These are phyloP conservation scores for Pleurotus djamor DNA, from an alignment of 768 basidiomycete species.

Conservation along the genomic window DNA sequence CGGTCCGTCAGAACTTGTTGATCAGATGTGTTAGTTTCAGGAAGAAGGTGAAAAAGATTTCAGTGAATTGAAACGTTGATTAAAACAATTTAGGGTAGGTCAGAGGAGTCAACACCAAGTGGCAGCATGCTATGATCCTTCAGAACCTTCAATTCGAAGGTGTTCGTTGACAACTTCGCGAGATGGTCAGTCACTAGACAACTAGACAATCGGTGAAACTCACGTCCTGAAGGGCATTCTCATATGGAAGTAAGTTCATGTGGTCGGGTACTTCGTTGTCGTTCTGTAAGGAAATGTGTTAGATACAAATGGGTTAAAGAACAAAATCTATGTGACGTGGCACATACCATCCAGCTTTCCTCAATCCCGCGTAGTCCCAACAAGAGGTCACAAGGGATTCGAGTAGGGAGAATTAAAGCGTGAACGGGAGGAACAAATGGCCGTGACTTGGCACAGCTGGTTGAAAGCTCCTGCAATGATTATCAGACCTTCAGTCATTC, in stretches of 20 bases:
- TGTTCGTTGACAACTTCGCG: conserved; percentile 46
- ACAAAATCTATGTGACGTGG: conserved; percentile 1
- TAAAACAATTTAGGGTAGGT: conserved; percentile 11
- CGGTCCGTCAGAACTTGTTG: too few relatives aligned
- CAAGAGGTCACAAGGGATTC: conserved; percentile 68
- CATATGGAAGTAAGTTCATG: conserved; percentile 68
- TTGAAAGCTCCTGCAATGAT: conserved; percentile 47
- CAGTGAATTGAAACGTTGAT: not conserved
- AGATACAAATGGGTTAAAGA: not conserved
- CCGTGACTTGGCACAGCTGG: conserved; percentile 43
- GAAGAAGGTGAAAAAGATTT: not conserved
- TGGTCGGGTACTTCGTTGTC: conserved; percentile 62
- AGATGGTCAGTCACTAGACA: conserved; percentile 13
- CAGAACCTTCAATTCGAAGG: conserved; percentile 48
- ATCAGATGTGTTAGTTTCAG: too few relatives aligned
- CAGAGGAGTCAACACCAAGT: conserved; percentile 41
- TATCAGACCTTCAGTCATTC: not conserved
- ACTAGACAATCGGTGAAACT: conserved; percentile 17
- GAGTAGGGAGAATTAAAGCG: conserved; percentile 70
- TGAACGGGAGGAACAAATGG: conserved; percentile 78
- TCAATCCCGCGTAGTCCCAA: conserved; percentile 69
- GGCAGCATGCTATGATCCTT: conserved; percentile 55
- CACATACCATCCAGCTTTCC: conserved; percentile 54
- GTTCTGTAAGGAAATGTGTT: conserved; percentile 31
- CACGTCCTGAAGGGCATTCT: conserved; percentile 62